Conservation (phyloP, 345 rosid genomes). For the Theobroma cacao region DNA sequence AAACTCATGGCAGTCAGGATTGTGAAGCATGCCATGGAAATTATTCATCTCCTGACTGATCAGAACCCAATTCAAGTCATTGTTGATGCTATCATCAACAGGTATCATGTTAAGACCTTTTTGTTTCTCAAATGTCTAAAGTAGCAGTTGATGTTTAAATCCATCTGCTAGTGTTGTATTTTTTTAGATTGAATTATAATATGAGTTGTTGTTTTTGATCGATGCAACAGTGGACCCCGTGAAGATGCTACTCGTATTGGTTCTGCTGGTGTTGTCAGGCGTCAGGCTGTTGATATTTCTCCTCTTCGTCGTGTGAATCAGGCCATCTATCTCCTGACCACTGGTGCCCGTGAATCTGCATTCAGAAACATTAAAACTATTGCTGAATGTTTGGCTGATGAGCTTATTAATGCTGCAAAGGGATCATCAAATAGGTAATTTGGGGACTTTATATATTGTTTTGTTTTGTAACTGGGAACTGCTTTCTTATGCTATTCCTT, state of each 20-base stretch:
- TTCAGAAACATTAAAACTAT: constrained; percentile 89
- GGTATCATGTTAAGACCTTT: constrained; percentile 35
- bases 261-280: constrained; percentile 97
- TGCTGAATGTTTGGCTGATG: constrained; percentile 97
- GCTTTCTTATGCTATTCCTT: background rate
- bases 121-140: too few species aligned
- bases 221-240: constrained; percentile 69
- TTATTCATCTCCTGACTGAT: constrained; percentile 79
- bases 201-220: background rate
- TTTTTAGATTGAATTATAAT: background rate
- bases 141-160: too few species aligned
- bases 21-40: constrained; percentile 89
- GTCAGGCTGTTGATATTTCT: constrained; percentile 97
- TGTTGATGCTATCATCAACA: constrained; percentile 87
- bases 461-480: background rate
- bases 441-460: background rate
- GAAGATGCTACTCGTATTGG: constrained; percentile 98
- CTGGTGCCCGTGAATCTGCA: constrained; percentile 96
- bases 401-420: constrained; percentile 95
- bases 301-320: constrained; percentile 91
- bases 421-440: constrained; percentile 93
- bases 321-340: constrained; percentile 78
- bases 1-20: constrained; percentile 88
- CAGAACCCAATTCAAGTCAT: constrained; percentile 87
- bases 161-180: too few species aligned